Evolutionary conservation across 2,329 filamentous ascomycete species (phyloP), one percentile per base, ranked within the genome.

Genomic region (Penicillium brasilianum): DNA sequence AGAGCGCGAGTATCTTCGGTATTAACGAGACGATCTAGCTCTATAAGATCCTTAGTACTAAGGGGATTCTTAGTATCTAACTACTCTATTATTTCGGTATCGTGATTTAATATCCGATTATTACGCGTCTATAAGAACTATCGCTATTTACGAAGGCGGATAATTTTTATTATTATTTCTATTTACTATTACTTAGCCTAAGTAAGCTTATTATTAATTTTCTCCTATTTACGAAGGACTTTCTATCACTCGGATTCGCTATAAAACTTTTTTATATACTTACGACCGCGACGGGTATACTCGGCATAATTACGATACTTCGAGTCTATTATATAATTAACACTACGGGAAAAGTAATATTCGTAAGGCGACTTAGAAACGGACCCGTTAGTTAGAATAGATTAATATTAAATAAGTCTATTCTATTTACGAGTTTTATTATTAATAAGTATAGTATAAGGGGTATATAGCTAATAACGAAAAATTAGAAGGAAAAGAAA

Each of bases 111-210:
- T n/a, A n/a, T n/a, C 46, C 10, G 14, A 36, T 37, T 22, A 22
- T 18, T 51, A 18, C 32, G 32, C 2, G n/a, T 13, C 10, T 16
- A 10, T 22, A 51, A 51, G 30, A 51, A 51, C 11, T 49, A n/a
- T 32, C 16, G 16, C 7, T 49, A n/a, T n/a, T 32, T 49, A 7
- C 16, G 10, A 32, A 49, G 25, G n/a, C 16, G 16, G n/a, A 49
- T 30, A 13, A 49, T 32, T n/a, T 49, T 49, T 32, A 32, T 32
- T 32, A 49, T 49, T 49, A 49, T n/a, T 49, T 49, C 44, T 49
- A 49, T 49, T 49, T 49, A n/a, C 20, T 48, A 13, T 44, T 44
- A 13, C 44, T 28, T n/a, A n/a, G n/a, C n/a, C n/a, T n/a, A n/a
- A n/a, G n/a, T n/a, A n/a, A n/a, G n/a, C n/a, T n/a, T n/a, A 28